These are phyloP conservation scores for Blepharisma japonicum DNA, from an alignment of 73 alveolate genomes.

Conservation along the genomic window DNA sequence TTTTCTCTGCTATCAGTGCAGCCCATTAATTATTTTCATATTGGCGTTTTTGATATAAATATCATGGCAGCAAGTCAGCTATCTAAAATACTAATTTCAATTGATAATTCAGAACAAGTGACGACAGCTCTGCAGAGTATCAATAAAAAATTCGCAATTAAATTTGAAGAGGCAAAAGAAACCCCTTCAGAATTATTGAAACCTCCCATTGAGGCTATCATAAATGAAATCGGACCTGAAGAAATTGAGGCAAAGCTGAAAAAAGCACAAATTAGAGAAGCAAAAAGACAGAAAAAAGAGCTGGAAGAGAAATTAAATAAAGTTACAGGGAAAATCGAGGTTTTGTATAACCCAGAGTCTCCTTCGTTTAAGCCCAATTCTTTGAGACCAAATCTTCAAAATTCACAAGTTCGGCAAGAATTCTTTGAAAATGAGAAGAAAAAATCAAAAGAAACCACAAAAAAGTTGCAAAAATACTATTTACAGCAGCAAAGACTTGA, in stretches of 20 bases:
- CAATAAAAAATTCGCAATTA: no score
- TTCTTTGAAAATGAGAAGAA: conserved; percentile 9
- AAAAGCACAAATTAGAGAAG: conserved; percentile 3
- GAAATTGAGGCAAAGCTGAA: background rate
- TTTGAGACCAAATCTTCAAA: background rate
- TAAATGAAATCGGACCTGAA: background rate
- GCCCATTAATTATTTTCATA: no score
- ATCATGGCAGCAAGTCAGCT: no score
- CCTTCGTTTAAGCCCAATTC: background rate
- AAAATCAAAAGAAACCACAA: background rate
- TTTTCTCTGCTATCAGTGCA: no score
- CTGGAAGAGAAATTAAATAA: background rate
- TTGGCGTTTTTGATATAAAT: no score
- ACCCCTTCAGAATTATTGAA: no score
- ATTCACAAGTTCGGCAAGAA: conserved; percentile 12
- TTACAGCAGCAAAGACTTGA: background rate
- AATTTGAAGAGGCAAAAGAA: no score
- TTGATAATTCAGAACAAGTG: no score
- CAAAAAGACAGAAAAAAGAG: background rate
- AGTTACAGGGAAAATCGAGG: background rate
- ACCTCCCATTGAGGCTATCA: no score
- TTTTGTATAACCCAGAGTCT: background rate
- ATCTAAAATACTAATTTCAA: no score
- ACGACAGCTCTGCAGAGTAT: no score
- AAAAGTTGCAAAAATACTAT: background rate